These are phyloP conservation scores for Monosporozyma solicola DNA, from an alignment of 805 yeast species.

Conservation along the genomic window DNA sequence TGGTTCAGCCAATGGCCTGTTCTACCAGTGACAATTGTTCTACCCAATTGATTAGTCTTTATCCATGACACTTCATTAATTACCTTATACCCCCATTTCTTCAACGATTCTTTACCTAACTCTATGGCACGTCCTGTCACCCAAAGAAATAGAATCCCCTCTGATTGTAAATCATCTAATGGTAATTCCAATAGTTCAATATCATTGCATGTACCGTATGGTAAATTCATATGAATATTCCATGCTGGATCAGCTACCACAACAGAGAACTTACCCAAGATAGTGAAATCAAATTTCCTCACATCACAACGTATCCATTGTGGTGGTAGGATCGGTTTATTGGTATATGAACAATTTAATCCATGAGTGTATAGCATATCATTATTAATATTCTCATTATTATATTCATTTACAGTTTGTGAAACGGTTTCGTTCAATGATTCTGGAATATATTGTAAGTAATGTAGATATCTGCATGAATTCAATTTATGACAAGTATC, in stretches of 20 bases:
- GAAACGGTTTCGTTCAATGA: slow-evolving; percentile 19
- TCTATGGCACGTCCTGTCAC: slow-evolving; percentile 93
- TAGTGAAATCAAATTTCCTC: slow-evolving; percentile 55
- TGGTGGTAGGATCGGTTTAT: slow-evolving; percentile 39
- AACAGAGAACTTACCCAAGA: slow-evolving; percentile 73
- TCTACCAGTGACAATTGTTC: slow-evolving; percentile 90
- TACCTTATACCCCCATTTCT: slow-evolving; percentile 74
- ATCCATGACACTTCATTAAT: slow-evolving; percentile 84
- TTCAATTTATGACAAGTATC: slow-evolving; percentile 88
- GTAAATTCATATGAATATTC: slow-evolving; percentile 87
- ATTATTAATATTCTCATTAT: slow-evolving; percentile 7
- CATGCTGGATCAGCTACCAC: slow-evolving; percentile 93
- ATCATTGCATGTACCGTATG: slow-evolving; percentile 72
- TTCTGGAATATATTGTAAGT: slow-evolving; percentile 38
- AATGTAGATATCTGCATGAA: slow-evolving; percentile 75
- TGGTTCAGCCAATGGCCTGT: slow-evolving; percentile 98
- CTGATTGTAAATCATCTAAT: slow-evolving; percentile 63
- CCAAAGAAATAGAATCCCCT: slow-evolving; percentile 81
- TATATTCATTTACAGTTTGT: slow-evolving; percentile 5
- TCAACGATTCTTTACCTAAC: slow-evolving; percentile 67
- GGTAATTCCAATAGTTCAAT: slow-evolving; percentile 61
- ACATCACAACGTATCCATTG: slow-evolving; percentile 90
- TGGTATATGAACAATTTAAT: slow-evolving; percentile 28
- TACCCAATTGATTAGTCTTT: slow-evolving; percentile 75
- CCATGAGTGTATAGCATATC: slow-evolving; percentile 29